These are phyloP conservation scores for Yamadazyma insecticola DNA, from an alignment of 805 yeast genomes.

Conservation along the genomic window DNA sequence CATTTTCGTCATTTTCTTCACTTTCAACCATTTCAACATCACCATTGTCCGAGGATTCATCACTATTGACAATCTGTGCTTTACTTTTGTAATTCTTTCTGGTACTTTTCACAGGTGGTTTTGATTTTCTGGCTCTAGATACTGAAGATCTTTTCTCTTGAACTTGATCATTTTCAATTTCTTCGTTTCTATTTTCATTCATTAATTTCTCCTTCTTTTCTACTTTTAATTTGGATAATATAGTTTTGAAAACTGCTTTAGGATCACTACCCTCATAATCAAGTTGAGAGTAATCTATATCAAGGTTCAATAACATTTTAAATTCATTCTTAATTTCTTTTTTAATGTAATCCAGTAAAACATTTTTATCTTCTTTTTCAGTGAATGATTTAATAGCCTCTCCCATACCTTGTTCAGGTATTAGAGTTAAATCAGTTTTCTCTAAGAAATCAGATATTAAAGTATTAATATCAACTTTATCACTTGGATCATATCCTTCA, in stretches of 20 bases:
- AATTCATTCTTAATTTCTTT: constrained; percentile 52
- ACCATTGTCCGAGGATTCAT: not conserved
- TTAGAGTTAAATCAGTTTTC: constrained; percentile 58
- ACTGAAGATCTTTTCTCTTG: not conserved
- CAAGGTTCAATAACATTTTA: constrained; percentile 40
- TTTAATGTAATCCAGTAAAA: constrained; percentile 60
- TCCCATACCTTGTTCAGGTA: constrained; percentile 73
- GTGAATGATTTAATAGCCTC: constrained; percentile 69
- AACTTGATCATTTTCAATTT: not conserved
- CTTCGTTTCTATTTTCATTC: not conserved
- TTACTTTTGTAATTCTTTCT: constrained; percentile 4
- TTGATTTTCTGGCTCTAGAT: constrained; percentile 1
- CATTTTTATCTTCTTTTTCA: constrained; percentile 76
- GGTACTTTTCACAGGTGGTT: constrained; percentile 1
- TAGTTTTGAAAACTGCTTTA: constrained; percentile 34
- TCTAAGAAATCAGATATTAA: constrained; percentile 59
- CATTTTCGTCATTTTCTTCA: constrained; percentile 4
- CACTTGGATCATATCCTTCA: not conserved
- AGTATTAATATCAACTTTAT: constrained; percentile 6
- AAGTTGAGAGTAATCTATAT: constrained; percentile 28
- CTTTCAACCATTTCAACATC: constrained; percentile 1
- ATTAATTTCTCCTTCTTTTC: constrained; percentile 2
- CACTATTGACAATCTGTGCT: no score
- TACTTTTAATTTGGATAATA: constrained; percentile 38
- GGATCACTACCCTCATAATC: constrained; percentile 25